Evolutionary conservation across 495 filamentous ascomycete genomes (phyloP), one percentile per base, ranked within the genome.

Genomic region (Chlorociboria aeruginascens): DNA sequence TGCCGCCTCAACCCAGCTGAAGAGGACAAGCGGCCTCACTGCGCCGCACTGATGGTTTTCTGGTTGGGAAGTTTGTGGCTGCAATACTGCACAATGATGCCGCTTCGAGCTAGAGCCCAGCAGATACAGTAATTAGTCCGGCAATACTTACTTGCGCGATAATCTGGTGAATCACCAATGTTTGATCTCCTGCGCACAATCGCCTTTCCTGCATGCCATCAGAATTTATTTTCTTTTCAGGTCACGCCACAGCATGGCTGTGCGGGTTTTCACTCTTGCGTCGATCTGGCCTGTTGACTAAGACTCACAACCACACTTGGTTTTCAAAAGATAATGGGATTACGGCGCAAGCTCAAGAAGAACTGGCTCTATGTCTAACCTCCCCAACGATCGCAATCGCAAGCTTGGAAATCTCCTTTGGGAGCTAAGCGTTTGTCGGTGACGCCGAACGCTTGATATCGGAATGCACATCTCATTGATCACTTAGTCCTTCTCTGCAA

Each of bases 401-500:
- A 40, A n/a, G 14, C 6, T n/a, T 25, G 16, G 48, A 35, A 25
- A 29, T 16, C 37, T 17, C 36, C 48, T 48, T 46, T 35, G n/a
- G 30, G 6, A 53, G 8, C 31, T 3, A 20, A 2, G 39, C n/a
- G 11, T 12, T 53, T 28, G 38, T 57, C 50, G 49, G 51, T 45
- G 43, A 51, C 47, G 20, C 50, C 54, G 50, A 53, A 46, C 45
- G 40, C 51, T 41, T 25, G 41, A 42, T 41, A 49, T 50, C 47
- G 4, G 20, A 25, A 29, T 42, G 17, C 32, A 43, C 33, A 12
- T 43, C 17, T 28, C 16, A 32, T 29, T 34, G n/a, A 38, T 40
- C 35, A 17, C 55, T 79, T 75, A 98, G 69, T 98, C 92, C 77
- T 96, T 97, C 71, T 98, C 92, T 41, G 84, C 85, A 65, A 98